Conservation (phyloP, 2,329 filamentous ascomycete genomes). For the Botrytis galanthina region DNA sequence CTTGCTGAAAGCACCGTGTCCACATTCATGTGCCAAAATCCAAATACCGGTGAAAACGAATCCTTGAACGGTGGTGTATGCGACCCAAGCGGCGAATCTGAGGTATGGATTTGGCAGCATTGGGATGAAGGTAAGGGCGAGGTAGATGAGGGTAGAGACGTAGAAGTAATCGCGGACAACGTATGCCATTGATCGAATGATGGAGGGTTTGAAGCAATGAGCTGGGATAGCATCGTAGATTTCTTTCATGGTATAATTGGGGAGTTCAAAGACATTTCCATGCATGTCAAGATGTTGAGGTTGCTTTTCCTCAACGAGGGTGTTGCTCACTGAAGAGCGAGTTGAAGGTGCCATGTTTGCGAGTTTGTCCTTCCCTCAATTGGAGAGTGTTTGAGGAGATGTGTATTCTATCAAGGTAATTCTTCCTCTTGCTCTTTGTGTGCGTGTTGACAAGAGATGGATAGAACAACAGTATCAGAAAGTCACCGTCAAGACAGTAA, state of each 20-base stretch:
- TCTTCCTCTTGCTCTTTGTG: neutral
- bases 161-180: slow-evolving; percentile 56
- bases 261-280: slow-evolving; percentile 38
- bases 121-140: slow-evolving; percentile 54
- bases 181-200: slow-evolving; percentile 54
- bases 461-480: neutral
- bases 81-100: slow-evolving; percentile 53
- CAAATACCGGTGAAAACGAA: slow-evolving; percentile 68
- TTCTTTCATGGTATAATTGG: slow-evolving; percentile 40
- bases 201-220: slow-evolving; percentile 61
- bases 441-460: neutral
- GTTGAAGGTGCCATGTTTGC: slow-evolving; percentile 11
- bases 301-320: slow-evolving; percentile 33
- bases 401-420: neutral
- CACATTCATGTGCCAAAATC: slow-evolving; percentile 71
- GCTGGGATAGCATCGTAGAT: slow-evolving; percentile 53
- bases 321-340: slow-evolving; percentile 8
- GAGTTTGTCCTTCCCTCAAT: neutral
- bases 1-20: slow-evolving; percentile 66
- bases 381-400: neutral
- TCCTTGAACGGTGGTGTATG: slow-evolving; percentile 64
- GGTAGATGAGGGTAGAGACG: slow-evolving; percentile 46
- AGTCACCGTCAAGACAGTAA: neutral
- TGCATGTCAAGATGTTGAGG: slow-evolving; percentile 37
- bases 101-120: slow-evolving; percentile 46